phyloP scores from a whole-genome alignment of 1,284 basidiomycete genomes.

The Tylopilus orsonianus region DNA sequence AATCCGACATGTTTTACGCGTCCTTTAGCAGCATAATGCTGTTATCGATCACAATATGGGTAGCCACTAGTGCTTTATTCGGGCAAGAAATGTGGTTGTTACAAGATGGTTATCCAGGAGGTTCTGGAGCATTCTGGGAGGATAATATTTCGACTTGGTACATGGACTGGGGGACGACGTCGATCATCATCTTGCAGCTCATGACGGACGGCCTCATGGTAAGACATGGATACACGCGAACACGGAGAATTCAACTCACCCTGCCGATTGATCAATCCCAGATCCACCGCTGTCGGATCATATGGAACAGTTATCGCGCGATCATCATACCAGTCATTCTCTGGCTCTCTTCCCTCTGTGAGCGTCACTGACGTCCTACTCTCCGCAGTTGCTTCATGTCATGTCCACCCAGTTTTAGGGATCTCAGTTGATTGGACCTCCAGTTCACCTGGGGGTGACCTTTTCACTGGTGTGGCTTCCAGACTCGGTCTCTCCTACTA shows the following conservation, averaged over 20 bases:
- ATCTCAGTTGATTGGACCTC: neutral
- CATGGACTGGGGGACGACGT: no score
- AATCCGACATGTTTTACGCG: no score
- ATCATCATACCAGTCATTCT: neutral
- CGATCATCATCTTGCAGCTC: conserved; percentile 10
- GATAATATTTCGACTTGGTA: no score
- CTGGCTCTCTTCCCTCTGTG: neutral
- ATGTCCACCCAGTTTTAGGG: conserved; percentile 13
- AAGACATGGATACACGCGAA: neutral
- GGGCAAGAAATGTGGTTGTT: conserved; percentile 17
- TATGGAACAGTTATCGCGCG: neutral
- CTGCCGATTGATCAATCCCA: neutral
- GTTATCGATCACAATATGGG: conserved; percentile 8
- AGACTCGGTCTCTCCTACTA: neutral
- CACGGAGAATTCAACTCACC: neutral
- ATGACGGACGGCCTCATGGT: conserved; percentile 22
- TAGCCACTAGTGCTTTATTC: conserved; percentile 8
- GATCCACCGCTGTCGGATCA: neutral
- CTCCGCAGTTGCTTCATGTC: neutral
- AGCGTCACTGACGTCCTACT: neutral
- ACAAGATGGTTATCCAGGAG: neutral
- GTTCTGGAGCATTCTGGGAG: no score
- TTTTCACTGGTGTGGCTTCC: neutral
- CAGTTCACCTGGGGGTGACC: neutral
- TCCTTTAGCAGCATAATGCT: no score